A percentile compares a stretch with the other conserved stretches of the same genome.
phyloP scores from a whole-genome alignment of 345 rosid genomes.

The Salix arbutifolia region DNA sequence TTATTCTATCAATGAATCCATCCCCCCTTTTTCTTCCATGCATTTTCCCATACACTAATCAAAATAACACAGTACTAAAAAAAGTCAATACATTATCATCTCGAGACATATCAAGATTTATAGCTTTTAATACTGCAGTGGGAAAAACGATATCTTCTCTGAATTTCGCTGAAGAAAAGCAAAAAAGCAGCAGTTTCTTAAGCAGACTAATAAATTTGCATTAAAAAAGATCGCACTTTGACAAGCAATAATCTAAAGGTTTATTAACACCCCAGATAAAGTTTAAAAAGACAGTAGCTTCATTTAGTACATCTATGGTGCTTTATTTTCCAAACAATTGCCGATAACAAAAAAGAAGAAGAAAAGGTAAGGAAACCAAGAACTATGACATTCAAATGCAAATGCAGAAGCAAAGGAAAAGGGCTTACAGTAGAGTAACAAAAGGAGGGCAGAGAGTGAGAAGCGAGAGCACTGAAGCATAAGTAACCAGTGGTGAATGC shows the following conservation, averaged over 20 bases:
- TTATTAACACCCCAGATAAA: not conserved
- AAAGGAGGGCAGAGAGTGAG: conserved; percentile 85
- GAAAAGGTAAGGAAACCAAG: not conserved
- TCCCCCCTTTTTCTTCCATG: not conserved
- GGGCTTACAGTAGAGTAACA: conserved; percentile 81
- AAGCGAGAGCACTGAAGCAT: conserved; percentile 76
- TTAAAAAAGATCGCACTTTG: not conserved
- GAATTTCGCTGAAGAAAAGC: not conserved
- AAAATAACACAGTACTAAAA: not conserved
- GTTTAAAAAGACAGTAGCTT: not conserved
- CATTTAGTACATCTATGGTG: not conserved
- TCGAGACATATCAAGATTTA: not conserved
- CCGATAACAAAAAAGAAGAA: not conserved
- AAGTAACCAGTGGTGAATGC: conserved; percentile 75
- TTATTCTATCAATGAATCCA: not conserved
- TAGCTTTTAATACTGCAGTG: not conserved
- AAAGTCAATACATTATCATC: not conserved
- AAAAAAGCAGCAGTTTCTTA: not conserved
- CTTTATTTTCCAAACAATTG: not conserved
- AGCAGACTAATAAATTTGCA: not conserved
- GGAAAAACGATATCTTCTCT: not conserved
- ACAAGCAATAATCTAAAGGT: not conserved
- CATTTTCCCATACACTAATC: not conserved
- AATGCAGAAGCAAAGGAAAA: not conserved
- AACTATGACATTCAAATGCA: not conserved